These are phyloP conservation scores for Paramecium bursaria DNA, from an alignment of 73 alveolate genomes.

Conservation along the genomic window DNA sequence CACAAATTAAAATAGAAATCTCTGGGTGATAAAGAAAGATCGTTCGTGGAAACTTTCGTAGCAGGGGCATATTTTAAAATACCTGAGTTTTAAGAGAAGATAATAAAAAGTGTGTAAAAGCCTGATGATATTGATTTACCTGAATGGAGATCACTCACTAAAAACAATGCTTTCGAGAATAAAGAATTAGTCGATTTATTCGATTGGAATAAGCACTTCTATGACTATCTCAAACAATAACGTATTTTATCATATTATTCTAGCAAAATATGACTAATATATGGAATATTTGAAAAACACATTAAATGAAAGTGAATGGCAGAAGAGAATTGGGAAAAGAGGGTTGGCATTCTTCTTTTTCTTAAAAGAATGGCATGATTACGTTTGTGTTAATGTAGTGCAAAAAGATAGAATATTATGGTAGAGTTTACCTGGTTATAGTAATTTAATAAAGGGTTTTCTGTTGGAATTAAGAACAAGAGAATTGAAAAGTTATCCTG, in stretches of 20 bases:
- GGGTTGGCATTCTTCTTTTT: conserved; percentile 90
- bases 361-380: conserved; percentile 81
- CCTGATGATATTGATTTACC: conserved; percentile 57
- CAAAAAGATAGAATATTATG: conserved; percentile 79
- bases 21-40: conserved; percentile 80
- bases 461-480: conserved; percentile 83
- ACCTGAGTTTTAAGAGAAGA: conserved; percentile 68
- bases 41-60: conserved; percentile 75
- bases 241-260: conserved; percentile 59
- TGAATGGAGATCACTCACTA: conserved; percentile 71
- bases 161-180: conserved; percentile 48
- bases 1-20: conserved; percentile 81
- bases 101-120: conserved; percentile 47
- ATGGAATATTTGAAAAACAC: conserved; percentile 60
- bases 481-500: conserved; percentile 84
- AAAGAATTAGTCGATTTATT: conserved; percentile 70
- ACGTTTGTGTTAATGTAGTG: conserved; percentile 70
- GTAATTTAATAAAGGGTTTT: conserved; percentile 76
- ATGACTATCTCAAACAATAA: conserved; percentile 58
- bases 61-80: conserved; percentile 82
- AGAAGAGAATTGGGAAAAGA: conserved; percentile 79
- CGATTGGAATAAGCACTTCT: conserved; percentile 85
- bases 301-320: conserved; percentile 74
- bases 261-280: conserved; percentile 62
- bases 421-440: conserved; percentile 90